Evolutionary conservation across 345 rosid genomes (phyloP).

Genomic region (Gossypium rotundifolium): DNA sequence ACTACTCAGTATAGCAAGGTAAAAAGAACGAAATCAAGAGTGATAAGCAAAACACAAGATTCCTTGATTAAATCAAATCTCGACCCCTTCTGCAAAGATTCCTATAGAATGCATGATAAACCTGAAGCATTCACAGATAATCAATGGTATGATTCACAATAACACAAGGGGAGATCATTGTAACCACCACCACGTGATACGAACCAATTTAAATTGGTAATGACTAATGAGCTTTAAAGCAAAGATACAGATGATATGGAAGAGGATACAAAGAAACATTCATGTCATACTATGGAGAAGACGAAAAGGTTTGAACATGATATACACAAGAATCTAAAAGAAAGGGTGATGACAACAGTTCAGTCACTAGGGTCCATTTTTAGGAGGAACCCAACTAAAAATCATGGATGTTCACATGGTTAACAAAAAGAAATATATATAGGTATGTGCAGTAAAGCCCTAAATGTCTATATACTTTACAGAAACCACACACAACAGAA

Average conservation of each 20-base stretch:
- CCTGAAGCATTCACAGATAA: no score
- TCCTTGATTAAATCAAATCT: no score
- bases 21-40: no score
- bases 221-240: no score
- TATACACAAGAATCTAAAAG: slow-evolving; percentile 18
- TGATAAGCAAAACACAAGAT: no score
- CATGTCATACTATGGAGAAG: neutral
- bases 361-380: slow-evolving; percentile 12
- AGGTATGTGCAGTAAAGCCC: slow-evolving; percentile 43
- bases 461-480: slow-evolving; percentile 41
- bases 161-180: no score
- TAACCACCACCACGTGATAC: no score
- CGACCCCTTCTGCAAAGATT: no score
- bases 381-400: slow-evolving; percentile 23
- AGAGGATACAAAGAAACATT: neutral
- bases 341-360: slow-evolving; percentile 5
- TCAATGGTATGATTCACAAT: no score
- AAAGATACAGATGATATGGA: neutral
- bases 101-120: no score
- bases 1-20: no score
- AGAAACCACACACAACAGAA: slow-evolving; percentile 29
- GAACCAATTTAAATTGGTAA: no score
- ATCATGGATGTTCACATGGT: slow-evolving; percentile 23
- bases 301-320: neutral
- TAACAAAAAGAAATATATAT: slow-evolving; percentile 24